Conservation (phyloP, 2,329 filamentous ascomycete genomes). For the Dactylellina sp. region DNA sequence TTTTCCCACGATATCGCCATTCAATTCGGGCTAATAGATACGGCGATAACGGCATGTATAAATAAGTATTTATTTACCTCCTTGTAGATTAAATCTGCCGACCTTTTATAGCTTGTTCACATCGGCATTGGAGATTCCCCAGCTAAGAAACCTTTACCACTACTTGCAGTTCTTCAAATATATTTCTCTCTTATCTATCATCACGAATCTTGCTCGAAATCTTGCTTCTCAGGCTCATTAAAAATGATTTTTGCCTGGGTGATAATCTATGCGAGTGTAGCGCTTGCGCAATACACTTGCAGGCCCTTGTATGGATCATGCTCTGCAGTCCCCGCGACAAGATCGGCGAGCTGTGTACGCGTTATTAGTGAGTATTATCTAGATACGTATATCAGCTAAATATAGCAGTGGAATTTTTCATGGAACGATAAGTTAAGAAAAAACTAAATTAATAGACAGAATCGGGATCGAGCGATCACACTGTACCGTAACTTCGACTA, state of each 20-base stretch:
- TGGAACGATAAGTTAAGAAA: not conserved
- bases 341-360: conserved; percentile 26
- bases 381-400: not conserved
- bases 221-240: not conserved
- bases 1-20: too few species aligned
- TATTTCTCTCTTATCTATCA: too few species aligned
- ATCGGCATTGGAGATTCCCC: too few species aligned
- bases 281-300: conserved; percentile 24
- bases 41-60: too few species aligned
- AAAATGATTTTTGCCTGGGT: conserved; percentile 8
- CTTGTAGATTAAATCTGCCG: too few species aligned
- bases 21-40: too few species aligned
- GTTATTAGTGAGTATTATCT: conserved; percentile 20
- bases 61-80: too few species aligned
- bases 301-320: conserved; percentile 14
- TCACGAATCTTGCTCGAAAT: too few species aligned
- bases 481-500: conserved; percentile 25
- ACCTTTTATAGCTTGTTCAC: too few species aligned
- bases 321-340: conserved; percentile 12
- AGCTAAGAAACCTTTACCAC: too few species aligned
- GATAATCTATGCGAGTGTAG: conserved; percentile 2
- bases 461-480: conserved; percentile 20
- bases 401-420: not conserved
- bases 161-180: too few species aligned
- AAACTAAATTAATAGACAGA: conserved; percentile 5